Base-by-base conservation (phyloP, 2,329 filamentous ascomycete species). In the Mycosphaerella arachidis region DNA sequence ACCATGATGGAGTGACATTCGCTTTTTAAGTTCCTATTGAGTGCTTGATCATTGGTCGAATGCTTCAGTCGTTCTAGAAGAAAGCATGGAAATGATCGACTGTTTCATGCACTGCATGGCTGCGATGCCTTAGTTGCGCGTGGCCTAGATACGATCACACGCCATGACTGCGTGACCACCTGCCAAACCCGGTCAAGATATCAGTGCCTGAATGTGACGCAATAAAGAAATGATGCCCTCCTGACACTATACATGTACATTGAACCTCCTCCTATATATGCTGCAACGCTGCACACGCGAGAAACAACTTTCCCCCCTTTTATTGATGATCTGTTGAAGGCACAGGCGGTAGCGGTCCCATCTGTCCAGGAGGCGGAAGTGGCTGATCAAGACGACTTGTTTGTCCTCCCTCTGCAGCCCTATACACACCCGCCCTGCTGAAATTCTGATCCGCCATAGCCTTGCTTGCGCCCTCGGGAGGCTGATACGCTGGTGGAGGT, bases 401-500 rank as follows among this genome's bases (percentile, higher is more conserved):
- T 59, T 65, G 63, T 54, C 64, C 56, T 45, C 60, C 48, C 52
- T 63, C 51, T 59, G 50, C 59, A 51, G 59, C 43, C 53, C 59
- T 35, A 24, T 58, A 50, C 59, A 59, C 51, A 40, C 40, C 40
- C 40, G 57, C 16, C n/a, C n/a, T 50, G 35, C 58, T 52, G 43
- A 66, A 67, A 46, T 66, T 68, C 63, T 75, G 73, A 57, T 75
- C 70, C 46, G 72, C 70, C 55, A 70, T 62, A 4, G 69, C 68
- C 60, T 75, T 75, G 55, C 66, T 71, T 13, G 64, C 70, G 30
- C 72, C 73, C 50, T 68, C 59, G 27, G 73, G 73, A 48, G 73
- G 72, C 65, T 70, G 66, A 60, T 75, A 75, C 8, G 70, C 67
- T 29, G 73, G 73, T 45, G 71, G 71, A 27, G 72, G 71, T 16